A percentile compares a stretch with the other conserved stretches of the same genome.
Evolutionary conservation across 176 grass and related monocot genomes (phyloP).

Genomic region (Dactylis glomerata): DNA sequence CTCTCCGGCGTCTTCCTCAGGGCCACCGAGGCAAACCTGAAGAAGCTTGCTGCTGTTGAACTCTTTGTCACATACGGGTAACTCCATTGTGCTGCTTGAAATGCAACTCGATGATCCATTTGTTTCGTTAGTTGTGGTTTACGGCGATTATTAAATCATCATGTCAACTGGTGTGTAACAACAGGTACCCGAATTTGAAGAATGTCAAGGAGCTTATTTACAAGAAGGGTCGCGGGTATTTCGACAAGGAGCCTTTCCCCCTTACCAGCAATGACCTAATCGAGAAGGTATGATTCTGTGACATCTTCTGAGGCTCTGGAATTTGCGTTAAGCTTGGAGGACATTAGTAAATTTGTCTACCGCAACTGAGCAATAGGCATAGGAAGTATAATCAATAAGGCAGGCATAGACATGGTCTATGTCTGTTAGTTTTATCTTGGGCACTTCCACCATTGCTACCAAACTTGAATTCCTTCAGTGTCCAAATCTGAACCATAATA

Average conservation of each 20-base stretch:
- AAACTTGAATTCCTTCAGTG: neutral
- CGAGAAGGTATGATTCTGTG: constrained; percentile 60
- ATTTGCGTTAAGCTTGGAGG: neutral
- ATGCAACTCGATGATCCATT: neutral
- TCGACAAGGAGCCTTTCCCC: constrained; percentile 68
- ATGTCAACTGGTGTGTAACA: neutral
- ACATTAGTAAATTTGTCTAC: neutral
- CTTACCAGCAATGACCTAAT: constrained; percentile 89
- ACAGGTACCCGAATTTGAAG: constrained; percentile 84
- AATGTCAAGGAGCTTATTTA: constrained; percentile 87
- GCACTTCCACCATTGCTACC: neutral
- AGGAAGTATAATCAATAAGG: neutral
- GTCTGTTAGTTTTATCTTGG: neutral
- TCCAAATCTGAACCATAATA: neutral
- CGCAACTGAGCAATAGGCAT: neutral
- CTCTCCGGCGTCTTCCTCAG: constrained; percentile 80
- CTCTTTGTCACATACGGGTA: constrained; percentile 89
- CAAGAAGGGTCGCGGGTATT: constrained; percentile 68
- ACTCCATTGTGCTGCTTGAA: neutral
- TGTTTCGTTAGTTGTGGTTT: neutral
- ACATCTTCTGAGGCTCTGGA: neutral
- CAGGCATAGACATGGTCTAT: neutral
- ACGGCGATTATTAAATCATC: neutral
- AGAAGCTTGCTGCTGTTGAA: constrained; percentile 71
- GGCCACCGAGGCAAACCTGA: constrained; percentile 60